These are phyloP conservation scores for Plicaturopsis crispa DNA, from an alignment of 768 basidiomycete species.

Conservation along the genomic window DNA sequence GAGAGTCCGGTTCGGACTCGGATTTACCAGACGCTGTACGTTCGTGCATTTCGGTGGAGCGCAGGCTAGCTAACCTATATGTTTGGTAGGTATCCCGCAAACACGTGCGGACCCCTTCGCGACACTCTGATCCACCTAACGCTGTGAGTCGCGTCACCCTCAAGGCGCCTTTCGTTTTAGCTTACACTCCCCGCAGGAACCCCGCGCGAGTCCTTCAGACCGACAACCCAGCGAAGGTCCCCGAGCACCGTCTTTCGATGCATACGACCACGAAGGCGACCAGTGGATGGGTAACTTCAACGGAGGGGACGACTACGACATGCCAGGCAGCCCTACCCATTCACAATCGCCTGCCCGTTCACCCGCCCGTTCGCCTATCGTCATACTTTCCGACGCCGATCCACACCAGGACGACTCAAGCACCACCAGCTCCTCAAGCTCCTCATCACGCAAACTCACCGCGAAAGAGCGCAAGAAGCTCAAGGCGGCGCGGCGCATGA, in stretches of 20 bases:
- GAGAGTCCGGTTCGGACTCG: not conserved
- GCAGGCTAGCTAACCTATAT: not conserved
- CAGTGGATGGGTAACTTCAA: not conserved
- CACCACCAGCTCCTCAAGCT: not conserved
- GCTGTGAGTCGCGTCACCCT: not conserved
- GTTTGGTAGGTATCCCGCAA: not conserved
- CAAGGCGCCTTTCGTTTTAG: too few species aligned
- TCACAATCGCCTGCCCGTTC: not conserved
- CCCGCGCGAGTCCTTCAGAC: too few species aligned
- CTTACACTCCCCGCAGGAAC: too few species aligned
- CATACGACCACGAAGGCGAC: not conserved
- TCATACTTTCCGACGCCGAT: not conserved
- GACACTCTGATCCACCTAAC: slow-evolving; percentile 9
- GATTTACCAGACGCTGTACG: not conserved
- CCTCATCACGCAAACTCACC: slow-evolving; percentile 3
- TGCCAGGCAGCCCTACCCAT: not conserved
- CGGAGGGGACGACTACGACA: not conserved
- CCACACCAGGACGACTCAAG: not conserved
- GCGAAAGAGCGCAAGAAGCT: slow-evolving; percentile 25
- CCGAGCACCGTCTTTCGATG: too few species aligned
- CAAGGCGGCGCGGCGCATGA: slow-evolving; percentile 38
- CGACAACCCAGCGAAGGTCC: too few species aligned
- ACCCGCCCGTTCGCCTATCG: not conserved
- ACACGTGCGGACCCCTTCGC: slow-evolving; percentile 7
- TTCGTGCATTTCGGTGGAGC: not conserved